These are phyloP conservation scores for Aspergillus ibericus DNA, from an alignment of 2,329 filamentous ascomycete species.

Conservation along the genomic window DNA sequence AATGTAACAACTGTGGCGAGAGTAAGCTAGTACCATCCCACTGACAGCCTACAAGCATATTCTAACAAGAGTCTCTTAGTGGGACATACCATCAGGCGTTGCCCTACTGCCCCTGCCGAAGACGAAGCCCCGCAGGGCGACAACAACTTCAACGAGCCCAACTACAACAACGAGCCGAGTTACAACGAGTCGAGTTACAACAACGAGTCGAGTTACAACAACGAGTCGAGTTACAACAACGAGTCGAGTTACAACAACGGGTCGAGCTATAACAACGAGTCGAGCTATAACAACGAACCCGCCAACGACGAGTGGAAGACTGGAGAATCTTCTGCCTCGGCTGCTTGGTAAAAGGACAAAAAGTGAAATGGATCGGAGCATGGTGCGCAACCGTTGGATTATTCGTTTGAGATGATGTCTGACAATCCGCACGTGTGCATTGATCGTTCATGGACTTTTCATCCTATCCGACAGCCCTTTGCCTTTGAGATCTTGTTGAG, in stretches of 20 bases:
- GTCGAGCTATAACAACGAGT: too few relatives aligned
- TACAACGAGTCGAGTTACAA: background rate
- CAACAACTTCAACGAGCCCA: background rate
- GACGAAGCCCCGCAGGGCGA: constrained; percentile 14
- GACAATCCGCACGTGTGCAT: background rate
- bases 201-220: too few relatives aligned
- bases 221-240: background rate
- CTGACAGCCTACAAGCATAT: background rate
- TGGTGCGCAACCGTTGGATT: background rate
- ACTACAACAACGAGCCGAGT: background rate
- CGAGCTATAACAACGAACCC: background rate
- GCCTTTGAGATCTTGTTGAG: background rate
- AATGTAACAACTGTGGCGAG: constrained; percentile 47
- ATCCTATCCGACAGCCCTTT: background rate
- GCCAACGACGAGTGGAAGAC: background rate
- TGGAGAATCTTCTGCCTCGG: too few relatives aligned
- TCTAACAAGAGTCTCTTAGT: constrained; percentile 28
- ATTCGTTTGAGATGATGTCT: constrained; percentile 8
- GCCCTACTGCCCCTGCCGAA: constrained; percentile 28
- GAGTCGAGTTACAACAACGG: background rate
- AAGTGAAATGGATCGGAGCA: background rate
- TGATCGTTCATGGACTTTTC: background rate
- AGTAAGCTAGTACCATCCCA: constrained; percentile 31
- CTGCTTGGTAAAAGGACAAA: background rate
- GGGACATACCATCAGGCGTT: constrained; percentile 46